Evolutionary conservation across 169 alveolate genomes (phyloP).

Genomic region (Theileria orientalis): DNA sequence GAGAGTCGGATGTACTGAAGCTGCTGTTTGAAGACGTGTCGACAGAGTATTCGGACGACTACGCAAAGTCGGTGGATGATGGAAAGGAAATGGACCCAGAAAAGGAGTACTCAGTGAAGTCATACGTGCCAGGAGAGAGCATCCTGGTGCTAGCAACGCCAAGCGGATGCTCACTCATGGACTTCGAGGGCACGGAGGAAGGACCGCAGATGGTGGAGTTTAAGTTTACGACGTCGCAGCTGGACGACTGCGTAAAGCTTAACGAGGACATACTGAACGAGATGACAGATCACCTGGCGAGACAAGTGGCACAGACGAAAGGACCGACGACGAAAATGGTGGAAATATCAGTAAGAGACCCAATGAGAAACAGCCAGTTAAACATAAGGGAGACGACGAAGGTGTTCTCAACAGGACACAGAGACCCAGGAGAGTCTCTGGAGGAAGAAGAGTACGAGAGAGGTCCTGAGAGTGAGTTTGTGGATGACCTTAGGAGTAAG

Average conservation of each 20-base stretch:
- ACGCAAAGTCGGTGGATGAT: conserved; percentile 24
- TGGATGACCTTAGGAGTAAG: not conserved
- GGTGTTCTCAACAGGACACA: conserved; percentile 29
- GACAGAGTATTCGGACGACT: conserved; percentile 43
- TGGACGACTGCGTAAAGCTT: conserved; percentile 65
- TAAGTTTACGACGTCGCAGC: conserved; percentile 49
- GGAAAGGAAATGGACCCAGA: conserved; percentile 50
- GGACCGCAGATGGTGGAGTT: conserved; percentile 45
- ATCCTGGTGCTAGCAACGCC: conserved; percentile 63
- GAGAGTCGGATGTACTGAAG: not conserved
- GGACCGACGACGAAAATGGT: conserved; percentile 4
- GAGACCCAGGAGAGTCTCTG: too few species aligned
- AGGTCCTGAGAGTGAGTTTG: not conserved
- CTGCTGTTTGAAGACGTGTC: not conserved
- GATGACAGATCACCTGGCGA: conserved; percentile 32
- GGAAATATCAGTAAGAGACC: conserved; percentile 13
- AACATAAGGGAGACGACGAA: not conserved
- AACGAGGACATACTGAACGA: conserved; percentile 44
- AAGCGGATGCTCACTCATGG: conserved; percentile 59
- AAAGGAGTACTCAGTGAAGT: conserved; percentile 50
- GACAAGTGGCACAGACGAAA: conserved; percentile 12
- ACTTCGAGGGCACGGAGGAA: conserved; percentile 29
- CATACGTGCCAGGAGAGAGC: conserved; percentile 49
- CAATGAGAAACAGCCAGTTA: conserved; percentile 7
- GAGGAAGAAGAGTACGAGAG: conserved; percentile 23